phyloP scores from a whole-genome alignment of 2,329 filamentous ascomycete genomes.

The Diaporthe destruens region DNA sequence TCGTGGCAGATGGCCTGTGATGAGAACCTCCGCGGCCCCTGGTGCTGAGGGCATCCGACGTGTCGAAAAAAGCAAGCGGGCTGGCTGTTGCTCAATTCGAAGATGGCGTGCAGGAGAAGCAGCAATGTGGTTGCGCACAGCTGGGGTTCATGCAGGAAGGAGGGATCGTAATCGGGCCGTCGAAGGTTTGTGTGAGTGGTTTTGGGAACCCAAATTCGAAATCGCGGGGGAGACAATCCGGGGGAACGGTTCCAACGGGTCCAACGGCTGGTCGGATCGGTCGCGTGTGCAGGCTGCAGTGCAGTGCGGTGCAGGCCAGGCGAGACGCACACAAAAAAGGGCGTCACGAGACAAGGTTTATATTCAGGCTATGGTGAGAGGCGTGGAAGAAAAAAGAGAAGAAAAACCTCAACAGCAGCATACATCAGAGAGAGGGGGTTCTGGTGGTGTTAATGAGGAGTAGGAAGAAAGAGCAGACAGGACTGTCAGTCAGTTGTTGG shows the following conservation, averaged over 20 bases:
- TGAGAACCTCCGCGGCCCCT: conserved; percentile 33
- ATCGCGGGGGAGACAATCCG: conserved; percentile 42
- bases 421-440: not conserved
- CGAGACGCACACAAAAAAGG: conserved; percentile 3
- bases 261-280: conserved; percentile 31
- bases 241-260: conserved; percentile 38
- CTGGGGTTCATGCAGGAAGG: conserved; percentile 40
- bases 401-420: conserved; percentile 17
- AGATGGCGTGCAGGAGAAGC: not conserved
- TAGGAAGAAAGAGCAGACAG: conserved; percentile 13
- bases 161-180: conserved; percentile 41
- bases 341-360: not conserved
- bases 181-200: conserved; percentile 34
- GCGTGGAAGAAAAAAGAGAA: not conserved
- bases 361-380: conserved; percentile 12
- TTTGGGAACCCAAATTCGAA: conserved; percentile 36
- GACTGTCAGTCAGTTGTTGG: conserved; percentile 10
- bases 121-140: conserved; percentile 27
- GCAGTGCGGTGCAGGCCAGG: conserved; percentile 2
- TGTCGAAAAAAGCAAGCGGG: not conserved
- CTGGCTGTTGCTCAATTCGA: conserved; percentile 2
- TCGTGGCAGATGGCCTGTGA: conserved; percentile 32
- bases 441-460: not conserved
- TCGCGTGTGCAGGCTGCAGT: conserved; percentile 15
- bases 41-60: conserved; percentile 20